phyloP scores from a whole-genome alignment of 192 early-diverging fungal genomes.

The Funneliformis geosporum region DNA sequence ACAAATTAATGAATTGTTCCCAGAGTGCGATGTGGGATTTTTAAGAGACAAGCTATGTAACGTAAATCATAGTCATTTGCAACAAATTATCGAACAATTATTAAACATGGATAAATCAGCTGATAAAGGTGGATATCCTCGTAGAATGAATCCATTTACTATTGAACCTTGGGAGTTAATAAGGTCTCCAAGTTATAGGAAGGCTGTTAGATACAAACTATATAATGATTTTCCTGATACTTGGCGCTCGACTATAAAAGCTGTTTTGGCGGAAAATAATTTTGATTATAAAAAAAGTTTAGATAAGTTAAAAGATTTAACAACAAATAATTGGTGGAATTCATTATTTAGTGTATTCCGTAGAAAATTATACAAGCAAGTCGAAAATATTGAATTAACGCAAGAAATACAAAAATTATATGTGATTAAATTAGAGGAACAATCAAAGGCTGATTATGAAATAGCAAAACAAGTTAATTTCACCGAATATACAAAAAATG shows the following conservation, averaged over 20 bases:
- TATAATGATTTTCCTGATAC: conserved; percentile 38
- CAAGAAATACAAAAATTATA: conserved; percentile 35
- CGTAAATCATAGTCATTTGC: conserved; percentile 33
- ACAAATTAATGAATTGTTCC: conserved; percentile 42
- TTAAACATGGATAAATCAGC: conserved; percentile 12
- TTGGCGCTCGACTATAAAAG: conserved; percentile 50
- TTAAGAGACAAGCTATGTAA: conserved; percentile 34
- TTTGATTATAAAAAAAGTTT: conserved; percentile 40
- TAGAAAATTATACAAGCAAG: conserved; percentile 34
- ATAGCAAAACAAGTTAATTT: conserved; percentile 40
- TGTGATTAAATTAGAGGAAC: conserved; percentile 11
- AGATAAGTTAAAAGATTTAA: conserved; percentile 36
- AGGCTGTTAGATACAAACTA: conserved; percentile 28
- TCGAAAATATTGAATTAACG: conserved; percentile 26
- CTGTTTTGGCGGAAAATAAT: conserved; percentile 50
- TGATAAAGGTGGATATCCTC: conserved; percentile 17
- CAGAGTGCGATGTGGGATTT: conserved; percentile 40
- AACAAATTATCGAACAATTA: conserved; percentile 29
- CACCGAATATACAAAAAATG: conserved; percentile 34
- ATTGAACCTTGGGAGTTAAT: conserved; percentile 25
- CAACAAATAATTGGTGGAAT: conserved; percentile 38
- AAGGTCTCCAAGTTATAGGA: conserved; percentile 20
- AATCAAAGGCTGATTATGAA: conserved; percentile 32
- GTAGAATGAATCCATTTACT: not conserved
- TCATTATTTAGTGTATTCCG: conserved; percentile 37